Evolutionary conservation across 164 flowering plant genomes (phyloP), one percentile per base, ranked within the genome.

Genomic region (Annona cherimola): DNA sequence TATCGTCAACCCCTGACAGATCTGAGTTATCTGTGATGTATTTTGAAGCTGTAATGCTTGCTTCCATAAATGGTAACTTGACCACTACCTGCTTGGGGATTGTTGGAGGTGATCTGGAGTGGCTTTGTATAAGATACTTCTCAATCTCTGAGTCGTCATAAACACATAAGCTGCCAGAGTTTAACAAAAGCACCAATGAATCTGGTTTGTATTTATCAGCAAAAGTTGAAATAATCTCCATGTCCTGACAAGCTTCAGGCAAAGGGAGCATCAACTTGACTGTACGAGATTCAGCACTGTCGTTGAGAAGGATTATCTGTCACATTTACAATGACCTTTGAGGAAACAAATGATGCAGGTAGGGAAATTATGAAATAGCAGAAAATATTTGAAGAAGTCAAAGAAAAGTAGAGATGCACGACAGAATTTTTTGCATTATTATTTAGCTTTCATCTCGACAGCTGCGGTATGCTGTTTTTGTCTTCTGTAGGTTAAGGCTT

Each of bases 251-350:
- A 61, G 85, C 82, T 77, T 94, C 94, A 2, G 89, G 77, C 65
- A 85, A 78, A 70, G 86, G 87, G 81, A 92, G 87, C 35, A 81
- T 84, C 74, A 94, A 72, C 80, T 94, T 94, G 16, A 87, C 79
- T 7, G 81, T 92, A 68, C 94, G 97, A 50, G 96, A 77, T 79
- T 92, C 96, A 59, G 84, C 83, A 5, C 89, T 85, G 63, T 91
- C 97, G 76, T 89, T 88, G 77, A 94, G 72, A 73, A 89, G 77
- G 60, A 92, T 70, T 65, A 92, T 88, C 98, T 93, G 88, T 72
- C 69, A 73, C 62, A 78, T 61, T n/a, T 43, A 68, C 41, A 74
- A 61, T 45, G 67, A 61, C 54, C 20, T 16, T 5, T 76, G 55
- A 70, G 63, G 57, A 43, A 63, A 26, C 67, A 40, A 63, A 8